Conservation (phyloP, 768 basidiomycete species). For the Rhodosporidiobolus sp. region DNA sequence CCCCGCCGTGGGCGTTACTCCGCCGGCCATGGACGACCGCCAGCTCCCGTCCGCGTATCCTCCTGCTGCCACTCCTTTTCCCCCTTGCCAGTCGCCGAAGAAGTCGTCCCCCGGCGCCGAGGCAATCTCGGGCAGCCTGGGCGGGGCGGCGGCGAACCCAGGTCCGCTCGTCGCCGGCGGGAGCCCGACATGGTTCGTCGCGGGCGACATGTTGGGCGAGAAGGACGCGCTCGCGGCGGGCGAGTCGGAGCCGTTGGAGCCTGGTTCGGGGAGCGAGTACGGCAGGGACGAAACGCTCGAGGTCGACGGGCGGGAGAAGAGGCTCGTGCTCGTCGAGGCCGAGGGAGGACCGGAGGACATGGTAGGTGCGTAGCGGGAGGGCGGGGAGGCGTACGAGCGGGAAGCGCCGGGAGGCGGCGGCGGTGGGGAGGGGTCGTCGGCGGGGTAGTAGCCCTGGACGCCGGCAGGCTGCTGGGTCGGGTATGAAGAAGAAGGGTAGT, state of each 20-base stretch:
- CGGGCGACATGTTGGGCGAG: constrained; percentile 2
- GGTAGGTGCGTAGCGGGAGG: constrained; percentile 11
- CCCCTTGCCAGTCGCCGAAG: constrained; percentile 52
- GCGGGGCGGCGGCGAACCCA: background rate
- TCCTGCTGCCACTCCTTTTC: constrained; percentile 37
- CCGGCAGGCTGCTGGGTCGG: background rate
- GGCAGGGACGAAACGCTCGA: constrained; percentile 24
- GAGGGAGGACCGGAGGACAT: constrained; percentile 28
- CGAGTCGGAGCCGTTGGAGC: background rate
- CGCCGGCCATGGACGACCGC: background rate
- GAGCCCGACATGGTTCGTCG: background rate
- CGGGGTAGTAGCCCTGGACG: constrained; percentile 6
- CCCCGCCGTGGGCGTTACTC: constrained; percentile 2
- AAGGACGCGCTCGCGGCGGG: background rate
- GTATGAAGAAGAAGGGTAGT: background rate
- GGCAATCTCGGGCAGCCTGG: constrained; percentile 29
- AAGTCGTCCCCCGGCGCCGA: constrained; percentile 49
- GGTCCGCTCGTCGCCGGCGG: background rate
- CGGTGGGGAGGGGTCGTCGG: background rate
- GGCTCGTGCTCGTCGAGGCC: constrained; percentile 25
- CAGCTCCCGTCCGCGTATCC: background rate
- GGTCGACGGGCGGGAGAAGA: constrained; percentile 15
- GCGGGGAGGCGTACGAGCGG: constrained; percentile 3
- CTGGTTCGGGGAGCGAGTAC: constrained; percentile 22
- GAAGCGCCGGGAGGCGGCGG: background rate